These are phyloP conservation scores for Coniella vitis DNA, from an alignment of 2,329 filamentous ascomycete species.

Conservation along the genomic window DNA sequence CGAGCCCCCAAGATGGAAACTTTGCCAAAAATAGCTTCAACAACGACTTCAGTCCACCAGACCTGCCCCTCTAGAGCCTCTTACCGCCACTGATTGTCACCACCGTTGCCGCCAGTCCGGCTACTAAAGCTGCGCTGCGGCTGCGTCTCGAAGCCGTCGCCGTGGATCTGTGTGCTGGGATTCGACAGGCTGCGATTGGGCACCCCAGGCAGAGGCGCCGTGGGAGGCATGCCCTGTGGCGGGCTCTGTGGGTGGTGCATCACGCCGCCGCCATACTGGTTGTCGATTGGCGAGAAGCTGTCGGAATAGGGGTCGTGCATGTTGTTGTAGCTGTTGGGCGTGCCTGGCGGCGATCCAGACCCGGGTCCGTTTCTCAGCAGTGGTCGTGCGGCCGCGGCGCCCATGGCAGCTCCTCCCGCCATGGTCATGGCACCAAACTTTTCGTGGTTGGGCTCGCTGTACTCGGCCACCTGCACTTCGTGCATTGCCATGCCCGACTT, in stretches of 20 bases:
- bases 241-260: neutral
- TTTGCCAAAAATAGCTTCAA: neutral
- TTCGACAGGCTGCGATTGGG: neutral
- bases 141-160: neutral
- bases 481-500: slow-evolving; percentile 19
- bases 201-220: neutral
- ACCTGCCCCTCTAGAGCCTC: neutral
- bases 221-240: slow-evolving; percentile 1
- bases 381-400: slow-evolving; percentile 3
- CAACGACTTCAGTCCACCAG: neutral
- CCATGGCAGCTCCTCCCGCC: neutral
- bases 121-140: slow-evolving; percentile 3
- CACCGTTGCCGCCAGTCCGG: neutral
- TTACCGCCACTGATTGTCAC: neutral
- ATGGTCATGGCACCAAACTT: slow-evolving; percentile 4
- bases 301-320: slow-evolving; percentile 10
- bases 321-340: slow-evolving; percentile 11
- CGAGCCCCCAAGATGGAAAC: neutral
- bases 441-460: slow-evolving; percentile 6
- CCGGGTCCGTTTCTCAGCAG: slow-evolving; percentile 6
- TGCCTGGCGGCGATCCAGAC: slow-evolving; percentile 9
- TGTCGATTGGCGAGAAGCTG: slow-evolving; percentile 13
- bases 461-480: slow-evolving; percentile 1
- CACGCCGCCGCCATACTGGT: slow-evolving; percentile 1
- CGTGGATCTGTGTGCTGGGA: neutral